Evolutionary conservation across 306 rosid species (phyloP), one percentile per base, ranked within the genome.

Genomic region (Datisca glomerata): DNA sequence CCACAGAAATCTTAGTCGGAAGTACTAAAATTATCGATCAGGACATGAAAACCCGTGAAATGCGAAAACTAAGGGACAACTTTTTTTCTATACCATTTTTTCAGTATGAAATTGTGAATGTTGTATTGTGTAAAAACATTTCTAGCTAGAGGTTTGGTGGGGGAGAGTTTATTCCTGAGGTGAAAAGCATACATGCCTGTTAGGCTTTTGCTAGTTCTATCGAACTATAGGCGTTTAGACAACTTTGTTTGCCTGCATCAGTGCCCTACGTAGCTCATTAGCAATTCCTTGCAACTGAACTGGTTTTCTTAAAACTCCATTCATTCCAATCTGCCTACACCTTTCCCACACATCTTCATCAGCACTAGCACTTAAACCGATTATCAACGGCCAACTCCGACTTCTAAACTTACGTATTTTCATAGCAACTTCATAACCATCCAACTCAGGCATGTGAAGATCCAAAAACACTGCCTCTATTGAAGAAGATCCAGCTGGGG

Each of bases 321-420:
- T 78, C 27, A 91, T 79, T 17, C 96, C 99, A 7, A 53, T 68
- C 64, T 80, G 82, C 75, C 55, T 67, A 36, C 99, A 91, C 51
- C 65, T 71, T 20, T 80, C 96, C 96, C 92, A 71, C 69, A 89
- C 49, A 38, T 78, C 84, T 39, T 80, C 99, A 36, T 79, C 96
- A 0, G 73, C 73, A 32, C 67, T 68, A 4, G 94, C 73, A 0
- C 92, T 76, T 56, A 84, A 44, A 2, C 74, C 99, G 27, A 91
- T 56, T 36, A 91, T 91, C 46, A 91, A 42, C 2, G 96, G 96
- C 79, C 96, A 63, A 55, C 76, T 78, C 31, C 65, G 79, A 72
- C 96, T 85, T 38, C 86, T 57, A 6, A 55, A 75, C 69, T 85
- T 85, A 39, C 87, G 78, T 28, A 91, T 81, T 61, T 74, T 72